phyloP scores from a whole-genome alignment of 1,284 basidiomycete species.

The Ustilago curta region DNA sequence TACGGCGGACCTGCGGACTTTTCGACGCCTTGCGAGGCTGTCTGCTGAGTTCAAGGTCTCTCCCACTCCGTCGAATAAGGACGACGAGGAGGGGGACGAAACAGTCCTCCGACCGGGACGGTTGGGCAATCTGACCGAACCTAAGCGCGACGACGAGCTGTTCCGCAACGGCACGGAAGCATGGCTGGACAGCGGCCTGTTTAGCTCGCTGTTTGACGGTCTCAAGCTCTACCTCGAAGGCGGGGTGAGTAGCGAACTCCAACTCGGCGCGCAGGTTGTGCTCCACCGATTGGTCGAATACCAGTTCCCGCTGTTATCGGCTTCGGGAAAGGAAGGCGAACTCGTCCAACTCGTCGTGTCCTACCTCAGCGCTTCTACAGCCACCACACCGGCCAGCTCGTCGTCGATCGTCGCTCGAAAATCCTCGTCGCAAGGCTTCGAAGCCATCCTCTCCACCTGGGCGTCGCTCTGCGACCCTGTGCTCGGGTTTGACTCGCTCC shows the following conservation, averaged over 20 bases:
- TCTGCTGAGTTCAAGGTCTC: conserved; percentile 48
- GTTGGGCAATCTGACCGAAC: conserved; percentile 9
- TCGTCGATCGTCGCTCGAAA: conserved; percentile 29
- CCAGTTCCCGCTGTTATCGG: conserved; percentile 47
- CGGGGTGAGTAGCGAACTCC: conserved; percentile 17
- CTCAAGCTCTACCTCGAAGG: conserved; percentile 24
- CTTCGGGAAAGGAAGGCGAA: conserved; percentile 25
- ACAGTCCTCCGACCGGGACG: conserved; percentile 22
- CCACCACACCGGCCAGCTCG: background rate
- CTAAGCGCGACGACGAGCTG: conserved; percentile 1
- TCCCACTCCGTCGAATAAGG: background rate
- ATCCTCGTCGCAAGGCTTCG: conserved; percentile 30
- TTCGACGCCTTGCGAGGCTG: conserved; percentile 43
- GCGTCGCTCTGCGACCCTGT: conserved; percentile 36
- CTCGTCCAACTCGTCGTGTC: conserved; percentile 24
- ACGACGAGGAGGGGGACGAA: conserved; percentile 26
- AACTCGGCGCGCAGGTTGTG: conserved; percentile 47
- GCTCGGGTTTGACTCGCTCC: conserved; percentile 43
- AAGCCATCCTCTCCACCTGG: conserved; percentile 30
- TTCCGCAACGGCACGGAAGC: conserved; percentile 15
- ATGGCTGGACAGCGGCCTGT: conserved; percentile 47
- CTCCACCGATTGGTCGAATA: conserved; percentile 50
- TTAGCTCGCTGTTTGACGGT: conserved; percentile 18
- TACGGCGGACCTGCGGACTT: conserved; percentile 39
- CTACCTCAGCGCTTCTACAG: background rate